A percentile compares a stretch with the other conserved stretches of the same genome.
phyloP scores from a whole-genome alignment of 441 rosid species.

The Rhodomyrtus psidioides region DNA sequence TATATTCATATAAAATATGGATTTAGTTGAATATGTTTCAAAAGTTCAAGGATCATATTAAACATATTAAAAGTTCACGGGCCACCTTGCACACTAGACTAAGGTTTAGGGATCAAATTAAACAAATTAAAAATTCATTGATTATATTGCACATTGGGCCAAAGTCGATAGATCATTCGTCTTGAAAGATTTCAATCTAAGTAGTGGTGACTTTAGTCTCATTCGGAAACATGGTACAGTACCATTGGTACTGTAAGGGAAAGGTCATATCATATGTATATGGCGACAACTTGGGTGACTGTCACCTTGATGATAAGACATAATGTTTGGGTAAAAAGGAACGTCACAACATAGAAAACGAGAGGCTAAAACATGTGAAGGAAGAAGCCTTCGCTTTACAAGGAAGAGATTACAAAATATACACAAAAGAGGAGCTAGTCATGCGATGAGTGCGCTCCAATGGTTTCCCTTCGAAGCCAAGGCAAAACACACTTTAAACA shows the following conservation, averaged over 20 bases:
- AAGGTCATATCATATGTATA: background rate
- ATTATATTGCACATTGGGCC: no score
- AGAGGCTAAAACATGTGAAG: background rate
- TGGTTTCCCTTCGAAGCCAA: conserved; percentile 3
- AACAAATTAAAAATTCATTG: no score
- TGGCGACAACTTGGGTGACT: background rate
- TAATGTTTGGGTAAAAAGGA: background rate
- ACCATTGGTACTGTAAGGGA: background rate
- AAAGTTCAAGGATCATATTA: no score
- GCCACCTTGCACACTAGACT: no score
- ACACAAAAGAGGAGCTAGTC: background rate
- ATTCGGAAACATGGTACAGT: background rate
- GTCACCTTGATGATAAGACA: background rate
- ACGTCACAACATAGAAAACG: background rate
- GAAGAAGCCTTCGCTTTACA: background rate
- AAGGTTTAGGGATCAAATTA: no score
- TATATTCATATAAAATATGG: no score
- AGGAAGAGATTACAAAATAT: background rate
- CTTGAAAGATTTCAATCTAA: background rate
- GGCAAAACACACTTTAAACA: background rate
- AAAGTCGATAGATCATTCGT: no score
- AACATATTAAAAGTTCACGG: no score
- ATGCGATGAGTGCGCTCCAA: background rate
- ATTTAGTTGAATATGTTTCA: no score
- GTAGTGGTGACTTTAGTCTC: background rate